Percentiles rank a stretch among this genome's conserved stretches.
Evolutionary conservation across 139 green algal species (phyloP).

Genomic region (Marvania coccoides): DNA sequence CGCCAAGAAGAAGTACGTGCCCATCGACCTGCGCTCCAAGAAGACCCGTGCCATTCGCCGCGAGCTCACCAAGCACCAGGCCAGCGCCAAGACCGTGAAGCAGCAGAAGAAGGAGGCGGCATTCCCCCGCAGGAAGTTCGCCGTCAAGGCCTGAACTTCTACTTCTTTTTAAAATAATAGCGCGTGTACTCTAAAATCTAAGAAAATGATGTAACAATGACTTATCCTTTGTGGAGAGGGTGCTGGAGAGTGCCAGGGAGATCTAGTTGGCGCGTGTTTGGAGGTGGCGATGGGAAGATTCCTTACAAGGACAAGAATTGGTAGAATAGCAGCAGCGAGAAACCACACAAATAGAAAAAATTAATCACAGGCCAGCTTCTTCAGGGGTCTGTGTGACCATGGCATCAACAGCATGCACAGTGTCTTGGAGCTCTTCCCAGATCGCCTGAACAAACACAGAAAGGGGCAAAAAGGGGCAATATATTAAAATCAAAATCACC

Average conservation of each 20-base stretch:
- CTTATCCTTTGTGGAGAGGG: no score
- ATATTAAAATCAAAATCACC: not conserved
- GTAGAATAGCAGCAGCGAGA: not conserved
- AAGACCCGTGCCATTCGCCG: slow-evolving; percentile 96
- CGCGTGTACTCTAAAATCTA: not conserved
- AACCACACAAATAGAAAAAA: no score
- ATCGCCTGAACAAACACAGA: slow-evolving; percentile 21
- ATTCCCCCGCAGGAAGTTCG: slow-evolving; percentile 90
- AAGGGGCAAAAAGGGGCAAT: slow-evolving; percentile 7
- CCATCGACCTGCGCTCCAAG: slow-evolving; percentile 91
- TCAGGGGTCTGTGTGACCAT: slow-evolving; percentile 32
- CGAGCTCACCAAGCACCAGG: slow-evolving; percentile 78
- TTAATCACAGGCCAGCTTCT: slow-evolving; percentile 14
- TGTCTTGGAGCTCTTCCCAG: slow-evolving; percentile 57
- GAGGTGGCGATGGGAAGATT: not conserved
- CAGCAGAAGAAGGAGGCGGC: slow-evolving; percentile 71
- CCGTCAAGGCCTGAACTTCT: slow-evolving; percentile 77
- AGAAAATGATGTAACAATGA: not conserved
- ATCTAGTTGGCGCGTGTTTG: not conserved
- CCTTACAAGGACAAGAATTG: not conserved
- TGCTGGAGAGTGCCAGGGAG: not conserved
- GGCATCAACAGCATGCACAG: slow-evolving; percentile 44
- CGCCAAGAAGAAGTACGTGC: slow-evolving; percentile 83
- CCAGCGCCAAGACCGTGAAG: slow-evolving; percentile 68
- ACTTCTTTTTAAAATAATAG: not conserved